Base-by-base conservation (phyloP, 805 yeast species). In the Metschnikowia lunata region DNA sequence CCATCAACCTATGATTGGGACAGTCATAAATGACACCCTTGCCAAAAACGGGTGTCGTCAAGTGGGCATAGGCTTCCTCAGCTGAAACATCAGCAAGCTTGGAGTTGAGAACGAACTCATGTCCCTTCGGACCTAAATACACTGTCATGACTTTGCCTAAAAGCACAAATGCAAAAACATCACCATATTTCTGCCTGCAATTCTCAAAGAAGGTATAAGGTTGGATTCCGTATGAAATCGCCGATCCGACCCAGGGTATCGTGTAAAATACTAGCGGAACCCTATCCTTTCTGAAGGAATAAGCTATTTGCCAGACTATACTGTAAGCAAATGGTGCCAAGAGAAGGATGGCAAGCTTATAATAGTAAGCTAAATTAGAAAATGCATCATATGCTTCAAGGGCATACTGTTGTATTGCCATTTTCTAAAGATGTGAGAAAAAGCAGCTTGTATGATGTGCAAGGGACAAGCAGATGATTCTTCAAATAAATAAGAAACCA, bases 1-100 rank as follows among this genome's bases (percentile, higher is more conserved):
- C 99, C 99, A 93, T 93, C 59, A 93, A 78, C 54, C 89, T 81
- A 59, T 81, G 70, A 71, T 93, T 93, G 51, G 99, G 88, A 69
- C 97, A 91, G 70, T 93, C 99, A 64, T 93, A 93, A 42, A 93
- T 86, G 43, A 93, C 99, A 59, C 98, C 99, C 60, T 89, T 82
- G 57, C 99, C 99, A 56, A 93, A 93, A 12, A 89, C 97, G 11
- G 99, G 99, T n/a, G 98, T 91, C n/a, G 99, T 93, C 67, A 93
- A 76, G 63, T 90, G 97, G 50, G 83, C 76, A 71, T 93, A 93
- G 33, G 97, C 98, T 39, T 86, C 97, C 64, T 93, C 98, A 38
- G 99, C 99, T 39, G 89, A 83, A 23, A 90, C 98, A 57, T 88
- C 96, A 28, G 82, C 79, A 42, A 85, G 74, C 67, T 87, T 90